phyloP scores from a whole-genome alignment of 2,329 filamentous ascomycete genomes.

The Beauveria australis region DNA sequence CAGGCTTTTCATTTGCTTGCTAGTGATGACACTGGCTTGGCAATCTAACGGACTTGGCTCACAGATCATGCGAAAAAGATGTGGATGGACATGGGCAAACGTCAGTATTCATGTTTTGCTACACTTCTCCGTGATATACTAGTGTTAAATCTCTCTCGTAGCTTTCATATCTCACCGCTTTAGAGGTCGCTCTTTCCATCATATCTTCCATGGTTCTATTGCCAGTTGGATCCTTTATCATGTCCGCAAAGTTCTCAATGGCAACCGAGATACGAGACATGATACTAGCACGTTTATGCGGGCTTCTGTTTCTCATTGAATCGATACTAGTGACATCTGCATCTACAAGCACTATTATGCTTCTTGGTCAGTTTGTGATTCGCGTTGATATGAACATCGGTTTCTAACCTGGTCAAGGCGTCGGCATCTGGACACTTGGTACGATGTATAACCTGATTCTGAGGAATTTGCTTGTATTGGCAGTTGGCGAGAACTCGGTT shows the following conservation, averaged over 20 bases:
- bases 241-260: not conserved
- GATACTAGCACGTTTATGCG: not conserved
- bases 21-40: not conserved
- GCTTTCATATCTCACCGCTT: not conserved
- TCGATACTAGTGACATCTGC: not conserved
- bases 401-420: not conserved
- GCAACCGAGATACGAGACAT: not conserved
- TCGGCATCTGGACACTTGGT: not conserved
- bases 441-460: not conserved
- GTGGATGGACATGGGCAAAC: constrained; percentile 4
- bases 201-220: not conserved
- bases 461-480: not conserved
- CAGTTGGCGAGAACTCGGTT: not conserved
- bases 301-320: not conserved
- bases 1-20: not conserved
- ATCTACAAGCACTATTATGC: not conserved
- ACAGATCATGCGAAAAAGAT: not conserved
- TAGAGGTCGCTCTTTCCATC: not conserved
- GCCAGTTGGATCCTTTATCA: not conserved
- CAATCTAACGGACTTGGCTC: not conserved
- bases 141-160: not conserved
- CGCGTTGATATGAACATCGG: not conserved
- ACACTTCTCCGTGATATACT: not conserved
- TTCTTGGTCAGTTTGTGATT: not conserved
- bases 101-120: not conserved